Base-by-base conservation (phyloP, 2,329 filamentous ascomycete genomes). In the Colletotrichum gloeosporioides region DNA sequence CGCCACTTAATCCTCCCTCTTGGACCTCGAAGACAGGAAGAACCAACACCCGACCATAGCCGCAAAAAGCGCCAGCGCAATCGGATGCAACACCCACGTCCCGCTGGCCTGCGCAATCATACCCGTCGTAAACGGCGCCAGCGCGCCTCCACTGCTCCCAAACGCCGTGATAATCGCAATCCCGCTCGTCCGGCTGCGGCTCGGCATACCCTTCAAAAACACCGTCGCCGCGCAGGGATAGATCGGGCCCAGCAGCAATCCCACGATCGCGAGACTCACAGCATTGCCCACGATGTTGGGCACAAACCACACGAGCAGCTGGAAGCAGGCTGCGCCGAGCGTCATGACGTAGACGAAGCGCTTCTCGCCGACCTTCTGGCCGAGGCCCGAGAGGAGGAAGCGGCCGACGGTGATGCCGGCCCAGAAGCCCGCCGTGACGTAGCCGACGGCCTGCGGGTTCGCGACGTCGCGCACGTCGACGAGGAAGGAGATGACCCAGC, bases 401-500 rank as follows among this genome's bases (percentile, higher is more conserved):
- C 95, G 91, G 2, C 95, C 95, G 2, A 95, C 82, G 1, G 94
- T 96, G 80, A 96, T 95, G 74, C 95, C 94, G 3, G 85, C 92
- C 93, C 93, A 92, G 84, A 93, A 93, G 16, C 92, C 90, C 2
- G 94, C 89, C 2, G 94, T 95, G 27, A 97, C 94, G 83, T 97
- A 97, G 39, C 95, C 95, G 25, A 97, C 94, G 4, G 89, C 88
- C 0, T 90, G 87, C 9, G 94, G 94, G 79, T 94, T 61, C 22
- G 66, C 89, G 15, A 94, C 95, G 74, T 92, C 87, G 39, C 95
- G 92, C 77, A 92, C 90, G 69, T 90, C 90, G 83, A 97, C 95
- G 39, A 98, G 87, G 86, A 96, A 98, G 3, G 94, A 95, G 77
- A 96, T 95, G 64, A 96, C 93, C 95, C 95, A 98, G 69, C 95